Evolutionary conservation across 148 eudicot species (phyloP).

Genomic region (Camellia lanceoleosa): DNA sequence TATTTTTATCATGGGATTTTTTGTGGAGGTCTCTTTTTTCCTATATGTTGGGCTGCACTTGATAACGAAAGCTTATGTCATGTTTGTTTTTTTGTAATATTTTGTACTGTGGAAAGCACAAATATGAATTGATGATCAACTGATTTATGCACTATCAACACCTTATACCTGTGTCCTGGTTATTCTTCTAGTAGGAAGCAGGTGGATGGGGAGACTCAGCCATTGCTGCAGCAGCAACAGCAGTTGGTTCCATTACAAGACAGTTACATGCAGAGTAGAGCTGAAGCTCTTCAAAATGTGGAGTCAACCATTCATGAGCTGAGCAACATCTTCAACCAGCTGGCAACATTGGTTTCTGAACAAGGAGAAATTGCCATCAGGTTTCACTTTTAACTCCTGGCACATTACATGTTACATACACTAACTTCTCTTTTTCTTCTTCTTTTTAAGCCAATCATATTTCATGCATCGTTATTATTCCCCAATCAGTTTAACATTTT

Average conservation of each 20-base stretch:
- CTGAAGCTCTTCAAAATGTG: conserved; percentile 71
- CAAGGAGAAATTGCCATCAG: conserved; percentile 75
- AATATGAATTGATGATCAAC: not conserved
- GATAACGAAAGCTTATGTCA: too few species aligned
- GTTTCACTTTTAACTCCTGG: conserved; percentile 20
- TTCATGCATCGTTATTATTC: not conserved
- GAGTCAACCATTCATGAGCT: conserved; percentile 73
- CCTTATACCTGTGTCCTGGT: not conserved
- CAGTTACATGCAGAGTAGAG: conserved; percentile 71
- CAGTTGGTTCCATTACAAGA: conserved; percentile 64
- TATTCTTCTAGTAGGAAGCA: conserved; percentile 36
- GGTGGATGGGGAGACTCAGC: conserved; percentile 55
- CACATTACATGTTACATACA: not conserved
- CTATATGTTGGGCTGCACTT: not conserved
- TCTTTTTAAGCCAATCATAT: not conserved
- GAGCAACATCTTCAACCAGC: conserved; percentile 54
- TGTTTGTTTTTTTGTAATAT: not conserved
- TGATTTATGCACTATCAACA: not conserved
- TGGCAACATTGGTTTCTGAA: conserved; percentile 67
- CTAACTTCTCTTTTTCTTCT: not conserved
- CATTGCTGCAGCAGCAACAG: conserved; percentile 57
- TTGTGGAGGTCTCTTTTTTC: not conserved
- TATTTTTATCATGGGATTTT: not conserved
- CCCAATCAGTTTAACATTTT: not conserved
- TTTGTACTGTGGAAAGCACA: not conserved